A percentile compares a stretch with the other conserved stretches of the same genome.
Conservation (phyloP, 805 yeast species). For the Tetrapisispora arboricola region DNA sequence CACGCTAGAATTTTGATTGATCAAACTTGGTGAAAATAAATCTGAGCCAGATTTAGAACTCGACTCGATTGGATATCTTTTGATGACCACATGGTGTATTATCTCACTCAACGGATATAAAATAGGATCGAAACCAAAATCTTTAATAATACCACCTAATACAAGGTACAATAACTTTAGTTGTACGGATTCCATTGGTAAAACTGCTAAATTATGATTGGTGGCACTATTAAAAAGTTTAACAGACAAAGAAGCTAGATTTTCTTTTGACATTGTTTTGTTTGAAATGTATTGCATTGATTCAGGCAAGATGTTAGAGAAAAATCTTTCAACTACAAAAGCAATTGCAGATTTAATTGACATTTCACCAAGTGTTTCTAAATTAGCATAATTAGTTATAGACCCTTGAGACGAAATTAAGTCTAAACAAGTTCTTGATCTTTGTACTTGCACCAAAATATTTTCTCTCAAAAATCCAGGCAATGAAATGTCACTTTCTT, state of each 20-base stretch:
- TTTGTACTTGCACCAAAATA: conserved; percentile 41
- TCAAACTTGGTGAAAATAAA: conserved; percentile 12
- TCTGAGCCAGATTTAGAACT: conserved; percentile 7
- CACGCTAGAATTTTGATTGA: neutral
- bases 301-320: conserved; percentile 38
- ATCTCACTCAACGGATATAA: conserved; percentile 58
- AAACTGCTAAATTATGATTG: conserved; percentile 28
- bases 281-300: conserved; percentile 43
- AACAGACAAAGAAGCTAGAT: conserved; percentile 25
- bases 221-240: conserved; percentile 19
- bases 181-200: conserved; percentile 35
- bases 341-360: conserved; percentile 46
- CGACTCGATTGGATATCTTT: conserved; percentile 48
- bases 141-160: conserved; percentile 63
- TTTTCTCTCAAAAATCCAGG: conserved; percentile 28
- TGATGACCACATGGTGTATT: conserved; percentile 44
- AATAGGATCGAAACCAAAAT: conserved; percentile 70
- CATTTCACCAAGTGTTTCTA: conserved; percentile 48
- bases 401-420: conserved; percentile 24
- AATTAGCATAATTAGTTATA: conserved; percentile 31
- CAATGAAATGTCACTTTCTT: conserved; percentile 3
- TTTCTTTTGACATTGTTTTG: conserved; percentile 35
- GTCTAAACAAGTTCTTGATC: conserved; percentile 53
- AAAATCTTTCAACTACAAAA: conserved; percentile 54
- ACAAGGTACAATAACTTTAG: conserved; percentile 45